Evolutionary conservation across 257 asterid species (phyloP), one percentile per base, ranked within the genome.

Genomic region (Ophiorrhiza pumila): DNA sequence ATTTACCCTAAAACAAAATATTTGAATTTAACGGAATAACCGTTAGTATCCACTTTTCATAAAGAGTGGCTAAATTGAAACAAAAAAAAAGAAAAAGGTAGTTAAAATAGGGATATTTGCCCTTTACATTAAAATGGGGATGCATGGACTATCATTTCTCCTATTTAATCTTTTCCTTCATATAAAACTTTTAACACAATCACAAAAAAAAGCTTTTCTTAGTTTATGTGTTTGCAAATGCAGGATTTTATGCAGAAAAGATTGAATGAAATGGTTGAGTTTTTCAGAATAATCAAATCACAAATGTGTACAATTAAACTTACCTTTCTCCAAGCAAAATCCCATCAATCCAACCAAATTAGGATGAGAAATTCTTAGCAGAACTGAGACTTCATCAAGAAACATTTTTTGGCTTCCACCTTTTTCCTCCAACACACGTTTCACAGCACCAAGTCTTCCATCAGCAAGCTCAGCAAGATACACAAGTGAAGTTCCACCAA

Each of bases 261-360:
- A 27, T 4, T 23, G 0, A 37, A 17, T 31, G 59, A 47, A 31
- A 8, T 17, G 45, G 17, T 7, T 10, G 41, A 18, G 63, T 20
- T 68, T 50, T 50, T 55, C 15, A 20, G 0, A 49, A 17, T 7
- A 2, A 4, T 34, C 1, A 47, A n/a, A 39, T 0, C 14, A 43
- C 4, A 42, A 57, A 25, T 9, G 9, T 10, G 14, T 34, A 29
- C 10, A 9, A 34, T 5, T 11, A 0, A 8, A 20, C 67, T 10
- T 78, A 90, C 97, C 96, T 85, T 79, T 89, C 65, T 91, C 97
- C 41, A 91, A 79, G 87, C 96, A 91, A 75, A 91, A 91, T 17
- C 97, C 96, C 84, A 91, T 65, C 76, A 91, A 68, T 3, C 89
- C 89, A 1, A 89, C 96, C 79, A 91, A 78, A 76, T 89, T 91